Evolutionary conservation across 2,329 filamentous ascomycete genomes (phyloP).

Genomic region (Fusarium lateritium): DNA sequence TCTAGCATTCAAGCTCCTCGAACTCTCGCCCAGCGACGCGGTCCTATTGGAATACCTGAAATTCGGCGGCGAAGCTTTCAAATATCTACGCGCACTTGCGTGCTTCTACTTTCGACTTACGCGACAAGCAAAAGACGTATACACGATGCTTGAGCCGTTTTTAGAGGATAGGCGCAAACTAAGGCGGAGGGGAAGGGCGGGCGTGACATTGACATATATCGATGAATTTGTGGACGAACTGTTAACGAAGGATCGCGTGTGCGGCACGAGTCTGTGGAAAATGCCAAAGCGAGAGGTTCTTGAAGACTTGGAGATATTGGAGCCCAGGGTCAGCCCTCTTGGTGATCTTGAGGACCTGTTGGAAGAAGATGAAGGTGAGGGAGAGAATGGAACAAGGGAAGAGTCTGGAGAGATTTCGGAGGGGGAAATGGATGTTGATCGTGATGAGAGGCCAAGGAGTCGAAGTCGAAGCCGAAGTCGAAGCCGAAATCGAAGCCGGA

Average conservation of each 20-base stretch:
- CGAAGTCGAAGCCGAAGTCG: conserved; percentile 41
- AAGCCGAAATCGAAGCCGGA: conserved; percentile 16
- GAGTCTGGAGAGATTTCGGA: conserved; percentile 60
- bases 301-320: conserved; percentile 90
- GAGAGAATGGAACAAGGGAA: conserved; percentile 51
- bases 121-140: conserved; percentile 85
- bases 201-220: conserved; percentile 83
- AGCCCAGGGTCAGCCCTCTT: conserved; percentile 86
- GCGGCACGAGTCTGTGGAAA: conserved; percentile 93
- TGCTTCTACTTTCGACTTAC: conserved; percentile 95
- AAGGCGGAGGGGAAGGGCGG: conserved; percentile 80
- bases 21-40: conserved; percentile 84
- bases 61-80: conserved; percentile 82
- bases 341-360: conserved; percentile 83
- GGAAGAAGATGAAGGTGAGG: conserved; percentile 67
- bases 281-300: conserved; percentile 85
- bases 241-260: conserved; percentile 89
- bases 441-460: conserved; percentile 47
- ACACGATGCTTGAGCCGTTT: conserved; percentile 83
- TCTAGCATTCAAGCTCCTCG: conserved; percentile 92
- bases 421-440: conserved; percentile 59
- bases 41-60: conserved; percentile 85
- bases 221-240: conserved; percentile 96
- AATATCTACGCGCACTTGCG: conserved; percentile 90
- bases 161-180: conserved; percentile 88